Percentiles rank a stretch among this genome's conserved stretches.
phyloP scores from a whole-genome alignment of 306 rosid genomes.

The Sphenostylis stenocarpa region DNA sequence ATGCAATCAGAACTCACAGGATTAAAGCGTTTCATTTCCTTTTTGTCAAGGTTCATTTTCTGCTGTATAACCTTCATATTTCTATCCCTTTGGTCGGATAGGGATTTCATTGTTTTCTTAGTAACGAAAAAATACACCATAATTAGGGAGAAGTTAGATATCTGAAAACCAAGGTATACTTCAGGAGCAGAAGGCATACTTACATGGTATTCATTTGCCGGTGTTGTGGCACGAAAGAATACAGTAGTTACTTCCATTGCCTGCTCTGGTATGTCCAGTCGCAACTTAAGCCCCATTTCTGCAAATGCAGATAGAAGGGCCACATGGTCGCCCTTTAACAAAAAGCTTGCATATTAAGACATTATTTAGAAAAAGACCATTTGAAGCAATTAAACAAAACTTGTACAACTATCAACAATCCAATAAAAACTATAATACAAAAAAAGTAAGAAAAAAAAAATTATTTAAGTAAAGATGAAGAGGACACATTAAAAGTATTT shows the following conservation, averaged over 20 bases:
- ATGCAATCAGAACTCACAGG: slow-evolving; percentile 66
- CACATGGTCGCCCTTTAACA: slow-evolving; percentile 84
- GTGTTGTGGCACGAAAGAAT: slow-evolving; percentile 80
- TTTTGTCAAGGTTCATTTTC: slow-evolving; percentile 73
- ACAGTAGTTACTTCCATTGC: slow-evolving; percentile 80
- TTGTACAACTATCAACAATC: background rate
- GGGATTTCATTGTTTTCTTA: slow-evolving; percentile 70
- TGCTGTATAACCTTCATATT: slow-evolving; percentile 87
- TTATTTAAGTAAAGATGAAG: background rate
- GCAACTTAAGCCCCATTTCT: slow-evolving; percentile 96
- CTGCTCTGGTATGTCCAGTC: slow-evolving; percentile 94
- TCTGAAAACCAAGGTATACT: slow-evolving; percentile 12
- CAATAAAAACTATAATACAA: background rate
- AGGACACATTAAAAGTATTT: background rate
- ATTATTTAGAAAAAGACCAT: slow-evolving; percentile 21
- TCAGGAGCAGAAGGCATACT: slow-evolving; percentile 39
- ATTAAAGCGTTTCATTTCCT: slow-evolving; percentile 87
- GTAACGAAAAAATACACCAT: slow-evolving; percentile 34
- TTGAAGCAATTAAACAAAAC: slow-evolving; percentile 14
- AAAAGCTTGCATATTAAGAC: slow-evolving; percentile 35
- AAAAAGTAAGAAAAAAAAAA: background rate
- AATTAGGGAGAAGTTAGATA: slow-evolving; percentile 27
- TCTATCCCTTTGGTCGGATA: slow-evolving; percentile 71
- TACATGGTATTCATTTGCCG: slow-evolving; percentile 73
- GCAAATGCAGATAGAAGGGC: slow-evolving; percentile 95